Evolutionary conservation across 305 asterid species (phyloP).

Genomic region (Vinca major): DNA sequence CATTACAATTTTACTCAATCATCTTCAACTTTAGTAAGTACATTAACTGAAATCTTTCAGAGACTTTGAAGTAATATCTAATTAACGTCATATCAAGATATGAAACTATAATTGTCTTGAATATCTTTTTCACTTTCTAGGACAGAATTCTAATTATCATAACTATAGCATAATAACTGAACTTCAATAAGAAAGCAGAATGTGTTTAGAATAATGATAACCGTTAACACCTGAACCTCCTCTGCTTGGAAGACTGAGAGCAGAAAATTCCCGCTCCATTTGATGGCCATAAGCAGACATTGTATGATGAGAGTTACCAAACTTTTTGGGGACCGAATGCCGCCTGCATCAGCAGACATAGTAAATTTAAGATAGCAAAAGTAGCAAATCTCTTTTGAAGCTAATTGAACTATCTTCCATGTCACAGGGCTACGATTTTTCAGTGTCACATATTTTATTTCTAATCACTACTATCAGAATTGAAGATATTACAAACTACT

Average conservation of each 20-base stretch:
- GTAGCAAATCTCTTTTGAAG: neutral
- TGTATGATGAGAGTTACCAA: neutral
- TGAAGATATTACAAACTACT: too few species aligned
- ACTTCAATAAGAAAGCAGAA: neutral
- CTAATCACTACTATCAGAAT: neutral
- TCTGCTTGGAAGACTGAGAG: slow-evolving; percentile 40
- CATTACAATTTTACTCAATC: neutral
- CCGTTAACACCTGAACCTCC: slow-evolving; percentile 37
- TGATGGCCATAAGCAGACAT: slow-evolving; percentile 55
- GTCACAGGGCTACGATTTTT: neutral
- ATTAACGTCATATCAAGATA: neutral
- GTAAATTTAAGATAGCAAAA: neutral
- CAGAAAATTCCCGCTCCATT: slow-evolving; percentile 45
- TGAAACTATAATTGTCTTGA: neutral
- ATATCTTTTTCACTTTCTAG: neutral
- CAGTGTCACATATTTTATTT: neutral
- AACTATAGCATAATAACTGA: neutral
- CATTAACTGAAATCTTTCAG: neutral
- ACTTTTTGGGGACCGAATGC: neutral
- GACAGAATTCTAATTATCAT: too few species aligned
- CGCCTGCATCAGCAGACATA: slow-evolving; percentile 17
- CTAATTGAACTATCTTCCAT: neutral
- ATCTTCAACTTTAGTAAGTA: neutral
- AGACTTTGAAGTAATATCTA: neutral
- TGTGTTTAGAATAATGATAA: neutral